Evolutionary conservation across 805 yeast genomes (phyloP), one percentile per base, ranked within the genome.

Genomic region (Scheffersomyces coipomensis): DNA sequence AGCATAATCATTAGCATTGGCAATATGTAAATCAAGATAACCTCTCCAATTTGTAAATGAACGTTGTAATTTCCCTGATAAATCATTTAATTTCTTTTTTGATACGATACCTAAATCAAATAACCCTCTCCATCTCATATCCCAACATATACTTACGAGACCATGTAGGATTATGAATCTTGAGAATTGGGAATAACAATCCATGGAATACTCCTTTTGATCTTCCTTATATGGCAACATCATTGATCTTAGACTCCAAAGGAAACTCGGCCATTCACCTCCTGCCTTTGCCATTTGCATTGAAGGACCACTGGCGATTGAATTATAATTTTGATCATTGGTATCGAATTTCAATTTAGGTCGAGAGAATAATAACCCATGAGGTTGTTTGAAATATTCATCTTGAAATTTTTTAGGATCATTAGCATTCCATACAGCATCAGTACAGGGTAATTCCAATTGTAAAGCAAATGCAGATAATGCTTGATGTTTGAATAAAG

Each of bases 361-460:
- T 34, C 27, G 23, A 7, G 9, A 21, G 18, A 24, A 23, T 23
- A n/a, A 4, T 8, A 51, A 24, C n/a, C 48, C 53, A 40, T 49
- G 45, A 1, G 66, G 70, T 29, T 58, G 60, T 19, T 45, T 48
- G 22, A 38, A 27, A 33, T 52, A 58, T 33, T 55, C 57, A 5
- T 35, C 26, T 19, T 49, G 42, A 34, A 66, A 66, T 2, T 36
- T 21, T 9, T 26, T 13, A 0, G 55, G 48, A 33, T 46, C 46
- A 1, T 37, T 17, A 5, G 76, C 69, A 19, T 53, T 42, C 78
- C 78, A 73, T 15, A 70, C 68, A 2, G 67, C 58, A 42, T 73
- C 78, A 0, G 73, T 51, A 29, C 64, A 71, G 2, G 78, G 78
- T 25, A 73, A 50, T 26, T 71, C 77, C 11, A 71, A 42, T 18